These are phyloP conservation scores for Penicillium sp. DNA, from an alignment of 2,329 filamentous ascomycete genomes.

Conservation along the genomic window DNA sequence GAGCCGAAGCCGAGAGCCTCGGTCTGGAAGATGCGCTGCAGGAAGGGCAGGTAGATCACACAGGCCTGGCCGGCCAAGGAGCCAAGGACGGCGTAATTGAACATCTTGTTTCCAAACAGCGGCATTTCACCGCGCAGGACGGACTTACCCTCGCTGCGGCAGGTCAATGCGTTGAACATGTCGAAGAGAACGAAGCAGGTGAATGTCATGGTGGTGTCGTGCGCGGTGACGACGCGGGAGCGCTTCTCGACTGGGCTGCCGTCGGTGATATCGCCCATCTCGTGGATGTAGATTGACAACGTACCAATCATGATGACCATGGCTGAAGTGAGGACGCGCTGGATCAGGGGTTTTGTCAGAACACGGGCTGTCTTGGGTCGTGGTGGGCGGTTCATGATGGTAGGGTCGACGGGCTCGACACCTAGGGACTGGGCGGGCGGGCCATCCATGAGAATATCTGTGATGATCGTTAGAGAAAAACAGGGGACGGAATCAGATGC, in stretches of 20 bases:
- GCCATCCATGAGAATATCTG: conserved; percentile 99
- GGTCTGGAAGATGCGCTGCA: conserved; percentile 95
- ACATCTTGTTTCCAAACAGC: conserved; percentile 82
- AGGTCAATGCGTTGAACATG: conserved; percentile 98
- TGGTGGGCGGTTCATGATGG: conserved; percentile 89
- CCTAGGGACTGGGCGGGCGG: conserved; percentile 95
- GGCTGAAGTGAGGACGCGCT: conserved; percentile 82
- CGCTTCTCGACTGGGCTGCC: conserved; percentile 37
- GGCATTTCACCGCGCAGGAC: conserved; percentile 81
- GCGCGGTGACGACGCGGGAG: conserved; percentile 71
- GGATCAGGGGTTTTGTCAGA: conserved; percentile 78
- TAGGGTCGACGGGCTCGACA: conserved; percentile 89
- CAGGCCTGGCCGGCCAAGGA: conserved; percentile 81
- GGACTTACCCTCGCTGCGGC: conserved; percentile 86
- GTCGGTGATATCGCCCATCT: conserved; percentile 72
- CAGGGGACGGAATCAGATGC: not conserved
- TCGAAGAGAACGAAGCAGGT: conserved; percentile 98
- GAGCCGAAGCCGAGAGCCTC: conserved; percentile 76
- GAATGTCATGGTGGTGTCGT: conserved; percentile 99
- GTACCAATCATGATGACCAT: conserved; percentile 90
- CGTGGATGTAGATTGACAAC: conserved; percentile 82
- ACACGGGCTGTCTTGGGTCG: conserved; percentile 84
- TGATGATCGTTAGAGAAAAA: conserved; percentile 25
- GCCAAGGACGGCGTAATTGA: conserved; percentile 91
- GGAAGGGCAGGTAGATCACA: conserved; percentile 90